These are phyloP conservation scores for Plasmodium malariae DNA, from an alignment of 169 alveolate genomes.

Conservation along the genomic window DNA sequence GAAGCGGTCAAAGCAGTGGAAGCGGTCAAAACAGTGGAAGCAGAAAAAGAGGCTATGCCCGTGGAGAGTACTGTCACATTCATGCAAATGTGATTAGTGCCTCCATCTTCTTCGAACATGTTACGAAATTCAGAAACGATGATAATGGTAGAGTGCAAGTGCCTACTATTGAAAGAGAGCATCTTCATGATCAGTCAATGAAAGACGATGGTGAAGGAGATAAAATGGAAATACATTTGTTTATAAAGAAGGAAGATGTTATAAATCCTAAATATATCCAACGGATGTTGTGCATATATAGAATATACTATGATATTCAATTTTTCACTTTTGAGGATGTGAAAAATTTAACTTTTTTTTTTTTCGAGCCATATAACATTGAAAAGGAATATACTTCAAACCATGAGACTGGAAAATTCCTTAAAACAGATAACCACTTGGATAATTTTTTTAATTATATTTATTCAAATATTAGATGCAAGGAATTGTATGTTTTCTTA, in stretches of 20 bases:
- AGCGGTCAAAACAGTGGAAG: too few species aligned
- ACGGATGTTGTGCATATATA: constrained; percentile 12
- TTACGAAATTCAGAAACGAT: too few species aligned
- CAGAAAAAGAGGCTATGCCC: too few species aligned
- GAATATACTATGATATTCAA: constrained; percentile 14
- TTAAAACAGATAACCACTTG: background rate
- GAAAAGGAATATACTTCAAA: background rate
- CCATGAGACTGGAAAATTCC: background rate
- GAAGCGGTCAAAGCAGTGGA: too few species aligned
- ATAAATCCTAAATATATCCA: background rate
- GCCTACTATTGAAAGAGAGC: too few species aligned
- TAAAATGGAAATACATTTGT: background rate
- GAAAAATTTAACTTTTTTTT: constrained; percentile 20
- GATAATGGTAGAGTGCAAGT: too few species aligned
- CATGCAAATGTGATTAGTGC: too few species aligned
- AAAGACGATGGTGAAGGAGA: background rate
- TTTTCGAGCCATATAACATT: background rate
- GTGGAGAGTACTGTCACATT: too few species aligned
- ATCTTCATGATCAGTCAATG: too few species aligned
- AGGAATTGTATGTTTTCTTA: constrained; percentile 15
- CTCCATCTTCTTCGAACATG: too few species aligned
- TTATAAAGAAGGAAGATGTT: background rate
- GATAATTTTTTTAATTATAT: constrained; percentile 14
- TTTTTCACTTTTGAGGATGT: background rate
- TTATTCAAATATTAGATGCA: constrained; percentile 6